Base-by-base conservation (phyloP, 106 monocot genomes). In the Chionographis japonica region DNA sequence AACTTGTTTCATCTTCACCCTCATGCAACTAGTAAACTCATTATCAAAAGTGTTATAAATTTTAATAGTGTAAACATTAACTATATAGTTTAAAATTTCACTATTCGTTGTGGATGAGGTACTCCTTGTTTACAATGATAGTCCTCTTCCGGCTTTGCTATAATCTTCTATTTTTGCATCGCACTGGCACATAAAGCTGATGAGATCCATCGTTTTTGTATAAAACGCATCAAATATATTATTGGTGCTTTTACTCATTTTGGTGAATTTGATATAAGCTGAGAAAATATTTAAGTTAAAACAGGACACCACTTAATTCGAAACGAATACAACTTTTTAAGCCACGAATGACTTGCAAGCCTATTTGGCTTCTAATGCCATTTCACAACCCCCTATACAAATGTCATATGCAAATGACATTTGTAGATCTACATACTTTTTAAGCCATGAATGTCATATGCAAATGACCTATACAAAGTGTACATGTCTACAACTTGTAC, bases 11-110 rank as follows among this genome's bases (percentile, higher is more conserved):
- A 38, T 12, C 53, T 69, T 64, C 3, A 56, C 70, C 0, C 77
- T 62, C 54, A 62, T 64, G 8, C 77, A 70, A 62, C 71, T 63
- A 36, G 70, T 55, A 70, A 54, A 77, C 62, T 77, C 70, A 0
- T 63, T 54, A 42, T 77, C 77, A 70, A 77, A 70, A 41, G 71
- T 4, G 36, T 77, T 77, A 58, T 77, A 77, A 8, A 77, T 63
- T 46, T 65, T 77, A 37, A 64, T 49, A 15, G 77, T 77, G 51
- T 70, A 77, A 18, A 55, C 35, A 18, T 70, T 70, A 7, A 56
- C 52, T 3, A 70, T 70, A 49, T 71, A 63, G 9, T 71, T 77
- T 49, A 77, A 64, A 38, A 77, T 61, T 18, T 70, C 70, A 46
- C 69, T 70, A 43, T 46, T 54, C 15, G 71, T 77, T 10, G 55